Conservation (phyloP, 805 yeast species). For the Scheffersomyces spartinae region DNA sequence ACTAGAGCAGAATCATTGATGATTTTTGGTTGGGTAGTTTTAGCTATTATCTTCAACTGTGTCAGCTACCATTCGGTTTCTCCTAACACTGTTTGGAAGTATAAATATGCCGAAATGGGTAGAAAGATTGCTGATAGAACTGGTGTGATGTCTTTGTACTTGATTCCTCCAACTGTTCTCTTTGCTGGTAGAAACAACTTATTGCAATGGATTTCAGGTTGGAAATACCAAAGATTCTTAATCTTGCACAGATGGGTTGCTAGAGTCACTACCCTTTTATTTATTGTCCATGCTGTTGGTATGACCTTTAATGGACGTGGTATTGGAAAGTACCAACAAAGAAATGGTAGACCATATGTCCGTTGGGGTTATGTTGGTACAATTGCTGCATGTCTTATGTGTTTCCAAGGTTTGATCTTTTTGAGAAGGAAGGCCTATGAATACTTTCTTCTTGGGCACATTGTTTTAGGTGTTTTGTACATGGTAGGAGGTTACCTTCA, state of each 20-base stretch:
- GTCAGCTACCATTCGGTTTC: conserved; percentile 8
- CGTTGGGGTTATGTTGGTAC: conserved; percentile 23
- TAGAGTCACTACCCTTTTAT: conserved; percentile 35
- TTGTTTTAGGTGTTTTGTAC: conserved; percentile 17
- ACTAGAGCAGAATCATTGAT: conserved; percentile 23
- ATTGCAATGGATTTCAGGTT: conserved; percentile 48
- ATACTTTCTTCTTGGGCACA: conserved; percentile 11
- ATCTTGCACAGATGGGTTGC: conserved; percentile 60
- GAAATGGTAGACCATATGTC: conserved; percentile 18
- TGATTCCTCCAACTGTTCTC: conserved; percentile 47
- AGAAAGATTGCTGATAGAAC: conserved; percentile 40
- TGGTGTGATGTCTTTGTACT: conserved; percentile 36
- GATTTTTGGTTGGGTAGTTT: conserved; percentile 10
- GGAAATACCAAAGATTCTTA: conserved; percentile 50
- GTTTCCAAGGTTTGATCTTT: conserved; percentile 13
- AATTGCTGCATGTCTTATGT: conserved; percentile 9
- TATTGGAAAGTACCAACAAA: conserved; percentile 17
- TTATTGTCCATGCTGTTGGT: conserved; percentile 44
- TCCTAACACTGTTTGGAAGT: conserved; percentile 5
- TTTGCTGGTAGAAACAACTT: conserved; percentile 71
- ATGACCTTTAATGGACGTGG: conserved; percentile 36
- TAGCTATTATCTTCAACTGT: conserved; percentile 8
- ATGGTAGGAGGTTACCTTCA: conserved; percentile 26
- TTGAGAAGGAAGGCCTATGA: conserved; percentile 24
- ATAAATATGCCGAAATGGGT: conserved; percentile 3